Evolutionary conservation across 2,329 filamentous ascomycete species (phyloP).

Genomic region (Mollisiaceae sp.): DNA sequence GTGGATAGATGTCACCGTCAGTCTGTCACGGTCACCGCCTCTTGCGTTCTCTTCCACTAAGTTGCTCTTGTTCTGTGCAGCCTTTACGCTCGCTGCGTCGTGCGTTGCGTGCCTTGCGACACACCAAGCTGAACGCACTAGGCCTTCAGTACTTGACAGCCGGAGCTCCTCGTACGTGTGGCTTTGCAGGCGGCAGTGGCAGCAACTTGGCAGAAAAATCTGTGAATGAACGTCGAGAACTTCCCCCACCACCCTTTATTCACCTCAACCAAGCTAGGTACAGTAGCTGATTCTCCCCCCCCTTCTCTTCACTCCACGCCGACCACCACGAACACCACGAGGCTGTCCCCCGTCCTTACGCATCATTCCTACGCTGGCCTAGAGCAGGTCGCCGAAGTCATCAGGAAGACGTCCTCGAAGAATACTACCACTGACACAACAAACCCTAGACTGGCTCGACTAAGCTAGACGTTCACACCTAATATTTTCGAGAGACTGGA

Average conservation of each 20-base stretch:
- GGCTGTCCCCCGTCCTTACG: neutral
- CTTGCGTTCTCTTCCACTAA: neutral
- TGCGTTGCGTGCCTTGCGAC: neutral
- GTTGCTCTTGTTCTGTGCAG: neutral
- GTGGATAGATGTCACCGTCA: neutral
- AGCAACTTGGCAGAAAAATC: conserved; percentile 3
- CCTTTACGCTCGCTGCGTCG: neutral
- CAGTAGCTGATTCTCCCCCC: conserved; percentile 6
- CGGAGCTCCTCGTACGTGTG: conserved; percentile 6
- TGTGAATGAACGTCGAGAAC: neutral
- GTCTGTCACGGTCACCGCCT: neutral
- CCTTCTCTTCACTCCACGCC: conserved; percentile 9
- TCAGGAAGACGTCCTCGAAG: conserved; percentile 7
- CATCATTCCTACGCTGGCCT: conserved; percentile 17
- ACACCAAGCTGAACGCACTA: conserved; percentile 9
- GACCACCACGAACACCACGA: conserved; percentile 17
- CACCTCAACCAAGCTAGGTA: conserved; percentile 5
- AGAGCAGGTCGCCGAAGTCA: conserved; percentile 24
- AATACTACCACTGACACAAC: conserved; percentile 1
- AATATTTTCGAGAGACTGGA: conserved; percentile 4
- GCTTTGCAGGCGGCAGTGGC: conserved; percentile 5
- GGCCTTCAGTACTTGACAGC: neutral
- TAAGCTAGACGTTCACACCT: conserved; percentile 9
- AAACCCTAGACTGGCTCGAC: conserved; percentile 5
- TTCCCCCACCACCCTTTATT: conserved; percentile 6